phyloP scores from a whole-genome alignment of 805 yeast species.

The Wickerhamomyces bisporus region DNA sequence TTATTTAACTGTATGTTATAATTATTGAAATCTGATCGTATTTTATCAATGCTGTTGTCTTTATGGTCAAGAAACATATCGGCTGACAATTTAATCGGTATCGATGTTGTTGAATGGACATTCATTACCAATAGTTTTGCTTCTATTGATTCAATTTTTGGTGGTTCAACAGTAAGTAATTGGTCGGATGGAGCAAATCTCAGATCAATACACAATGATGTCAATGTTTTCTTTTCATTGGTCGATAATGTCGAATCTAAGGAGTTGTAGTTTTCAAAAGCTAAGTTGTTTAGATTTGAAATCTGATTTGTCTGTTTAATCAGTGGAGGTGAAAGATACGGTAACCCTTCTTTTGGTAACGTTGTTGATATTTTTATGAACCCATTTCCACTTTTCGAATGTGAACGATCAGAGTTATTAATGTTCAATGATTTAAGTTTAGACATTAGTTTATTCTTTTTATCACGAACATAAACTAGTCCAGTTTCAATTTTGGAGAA shows the following conservation, averaged over 20 bases:
- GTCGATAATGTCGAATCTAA: conserved; percentile 24
- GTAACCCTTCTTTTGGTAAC: conserved; percentile 30
- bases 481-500: conserved; percentile 13
- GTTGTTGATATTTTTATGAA: conserved; percentile 25
- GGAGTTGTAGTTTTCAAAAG: conserved; percentile 30
- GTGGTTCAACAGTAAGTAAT: conserved; percentile 17
- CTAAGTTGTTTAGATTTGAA: conserved; percentile 28
- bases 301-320: conserved; percentile 31
- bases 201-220: conserved; percentile 25
- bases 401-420: too few species aligned
- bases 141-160: conserved; percentile 25
- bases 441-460: not conserved
- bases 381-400: conserved; percentile 25
- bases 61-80: conserved; percentile 23
- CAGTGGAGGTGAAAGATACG: conserved; percentile 33
- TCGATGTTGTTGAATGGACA: conserved; percentile 29
- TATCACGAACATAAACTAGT: conserved; percentile 4
- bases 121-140: conserved; percentile 30
- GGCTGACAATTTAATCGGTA: conserved; percentile 39
- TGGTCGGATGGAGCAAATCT: conserved; percentile 24
- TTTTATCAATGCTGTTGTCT: conserved; percentile 8
- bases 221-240: conserved; percentile 24
- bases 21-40: conserved; percentile 21
- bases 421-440: not conserved
- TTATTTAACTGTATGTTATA: conserved; percentile 10